phyloP scores from a whole-genome alignment of 2,329 filamentous ascomycete genomes.

The Fusarium sp. region DNA sequence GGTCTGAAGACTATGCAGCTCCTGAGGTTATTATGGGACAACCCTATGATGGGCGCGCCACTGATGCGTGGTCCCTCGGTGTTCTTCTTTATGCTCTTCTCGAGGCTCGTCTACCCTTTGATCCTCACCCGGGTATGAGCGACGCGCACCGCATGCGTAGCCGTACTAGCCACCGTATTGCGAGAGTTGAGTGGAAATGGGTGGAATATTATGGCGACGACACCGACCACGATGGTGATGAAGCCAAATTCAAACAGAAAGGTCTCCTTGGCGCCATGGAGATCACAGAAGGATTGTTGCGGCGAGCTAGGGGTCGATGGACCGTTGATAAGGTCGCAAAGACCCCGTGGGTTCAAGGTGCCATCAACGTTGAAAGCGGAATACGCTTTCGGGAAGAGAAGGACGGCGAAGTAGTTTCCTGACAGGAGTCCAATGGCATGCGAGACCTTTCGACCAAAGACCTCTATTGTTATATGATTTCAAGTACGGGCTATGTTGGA shows the following conservation, averaged over 20 bases:
- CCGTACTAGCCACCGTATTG: slow-evolving; percentile 92
- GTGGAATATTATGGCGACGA: slow-evolving; percentile 84
- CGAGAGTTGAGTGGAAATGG: slow-evolving; percentile 96
- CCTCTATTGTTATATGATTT: background rate
- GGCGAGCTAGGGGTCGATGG: slow-evolving; percentile 83
- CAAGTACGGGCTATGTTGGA: background rate
- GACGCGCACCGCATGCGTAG: slow-evolving; percentile 81
- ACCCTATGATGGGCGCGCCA: slow-evolving; percentile 90
- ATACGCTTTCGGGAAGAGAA: slow-evolving; percentile 69
- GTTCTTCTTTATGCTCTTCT: slow-evolving; percentile 93
- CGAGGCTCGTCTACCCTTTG: slow-evolving; percentile 93
- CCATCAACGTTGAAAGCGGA: slow-evolving; percentile 74
- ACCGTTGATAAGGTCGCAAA: slow-evolving; percentile 77
- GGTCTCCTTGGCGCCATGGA: slow-evolving; percentile 80
- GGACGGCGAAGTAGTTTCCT: slow-evolving; percentile 63
- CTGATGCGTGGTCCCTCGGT: slow-evolving; percentile 94
- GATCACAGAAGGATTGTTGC: slow-evolving; percentile 86
- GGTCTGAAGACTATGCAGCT: slow-evolving; percentile 96
- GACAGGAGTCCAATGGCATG: slow-evolving; percentile 20
- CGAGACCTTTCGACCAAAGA: background rate
- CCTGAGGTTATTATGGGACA: slow-evolving; percentile 97
- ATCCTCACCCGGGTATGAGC: slow-evolving; percentile 83
- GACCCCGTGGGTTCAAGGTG: slow-evolving; percentile 80
- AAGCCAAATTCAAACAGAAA: slow-evolving; percentile 68
- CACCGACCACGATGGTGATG: slow-evolving; percentile 82